Base-by-base conservation (phyloP, 2,329 filamentous ascomycete genomes). In the Botrytis fragariae region DNA sequence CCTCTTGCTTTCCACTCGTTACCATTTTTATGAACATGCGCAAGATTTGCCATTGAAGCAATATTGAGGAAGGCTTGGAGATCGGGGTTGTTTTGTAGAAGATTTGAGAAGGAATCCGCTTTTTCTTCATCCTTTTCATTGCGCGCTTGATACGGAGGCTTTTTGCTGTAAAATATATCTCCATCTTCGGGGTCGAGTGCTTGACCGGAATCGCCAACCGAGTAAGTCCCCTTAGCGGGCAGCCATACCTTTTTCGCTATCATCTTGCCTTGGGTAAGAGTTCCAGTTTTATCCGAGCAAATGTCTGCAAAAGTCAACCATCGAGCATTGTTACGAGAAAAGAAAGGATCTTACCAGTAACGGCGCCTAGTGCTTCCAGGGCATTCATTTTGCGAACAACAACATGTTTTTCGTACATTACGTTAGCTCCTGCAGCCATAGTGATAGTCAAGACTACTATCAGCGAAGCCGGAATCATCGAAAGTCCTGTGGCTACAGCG, bases 231-330 rank as follows among this genome's bases (percentile, higher is more conserved):
- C 20, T 83, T 79, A 5, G 83, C 83, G 4, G 87, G 86, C 71
- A 90, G 82, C 85, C 87, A 88, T 14, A 85, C 86, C 75, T 86
- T 86, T 76, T 86, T 83, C 54, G 85, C 83, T 37, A 80, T 80
- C 85, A 86, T 86, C 72, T 83, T 80, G 65, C 85, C 85, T 74
- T 85, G 76, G 6, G 90, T 92, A 72, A 92, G 82, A 0, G 90
- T 92, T 7, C 92, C 92, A 0, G 92, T 94, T 83, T 93, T 94
- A 80, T 94, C 92, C 0, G 91, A 93, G 80, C 92, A 93, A 64
- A 94, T 90, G 83, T 44, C 75, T 77, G 39, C 29, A 57, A 22
- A 48, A 57, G 18, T 48, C 72, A 69, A 62, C 84, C 85, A 44
- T 86, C 80, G 9, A 86, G 89, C 44, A 32, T 44, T 10, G 44